Evolutionary conservation across 2,329 filamentous ascomycete genomes (phyloP).

Genomic region (Leptographium wingfieldii): DNA sequence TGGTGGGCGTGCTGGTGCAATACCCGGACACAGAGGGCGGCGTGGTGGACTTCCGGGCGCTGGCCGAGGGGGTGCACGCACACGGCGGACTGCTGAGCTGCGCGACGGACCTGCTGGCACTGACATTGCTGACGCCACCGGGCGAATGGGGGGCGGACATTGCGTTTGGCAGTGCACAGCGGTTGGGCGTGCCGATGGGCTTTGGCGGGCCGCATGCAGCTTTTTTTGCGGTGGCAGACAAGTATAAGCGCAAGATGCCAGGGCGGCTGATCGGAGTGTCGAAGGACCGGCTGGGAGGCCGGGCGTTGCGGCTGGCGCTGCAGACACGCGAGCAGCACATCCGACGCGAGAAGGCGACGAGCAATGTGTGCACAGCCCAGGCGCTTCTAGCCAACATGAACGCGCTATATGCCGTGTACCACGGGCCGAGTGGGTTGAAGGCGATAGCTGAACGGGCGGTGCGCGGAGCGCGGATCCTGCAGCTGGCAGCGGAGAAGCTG

Average conservation of each 20-base stretch:
- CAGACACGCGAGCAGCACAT: slow-evolving; percentile 97
- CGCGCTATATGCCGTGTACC: slow-evolving; percentile 87
- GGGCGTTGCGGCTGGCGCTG: slow-evolving; percentile 69
- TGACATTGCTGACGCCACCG: slow-evolving; percentile 78
- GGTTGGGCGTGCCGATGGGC: slow-evolving; percentile 83
- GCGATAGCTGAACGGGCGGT: slow-evolving; percentile 71
- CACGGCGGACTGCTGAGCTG: slow-evolving; percentile 71
- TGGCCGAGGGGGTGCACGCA: slow-evolving; percentile 68
- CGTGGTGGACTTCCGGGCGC: slow-evolving; percentile 57
- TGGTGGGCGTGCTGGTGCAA: slow-evolving; percentile 86
- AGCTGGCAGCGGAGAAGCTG: slow-evolving; percentile 47
- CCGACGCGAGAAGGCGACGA: slow-evolving; percentile 88
- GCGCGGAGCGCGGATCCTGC: slow-evolving; percentile 56
- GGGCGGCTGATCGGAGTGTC: slow-evolving; percentile 83
- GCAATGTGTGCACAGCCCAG: slow-evolving; percentile 94
- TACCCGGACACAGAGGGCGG: slow-evolving; percentile 85
- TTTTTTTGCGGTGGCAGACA: slow-evolving; percentile 85
- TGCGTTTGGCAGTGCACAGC: slow-evolving; percentile 83
- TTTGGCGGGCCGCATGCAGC: slow-evolving; percentile 92
- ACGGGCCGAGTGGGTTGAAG: slow-evolving; percentile 73
- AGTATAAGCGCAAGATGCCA: slow-evolving; percentile 89
- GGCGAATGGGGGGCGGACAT: slow-evolving; percentile 94
- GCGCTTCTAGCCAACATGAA: slow-evolving; percentile 92
- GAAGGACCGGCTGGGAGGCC: slow-evolving; percentile 74
- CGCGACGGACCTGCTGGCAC: slow-evolving; percentile 76